Base-by-base conservation (phyloP, 768 basidiomycete genomes). In the Mycena crocata region DNA sequence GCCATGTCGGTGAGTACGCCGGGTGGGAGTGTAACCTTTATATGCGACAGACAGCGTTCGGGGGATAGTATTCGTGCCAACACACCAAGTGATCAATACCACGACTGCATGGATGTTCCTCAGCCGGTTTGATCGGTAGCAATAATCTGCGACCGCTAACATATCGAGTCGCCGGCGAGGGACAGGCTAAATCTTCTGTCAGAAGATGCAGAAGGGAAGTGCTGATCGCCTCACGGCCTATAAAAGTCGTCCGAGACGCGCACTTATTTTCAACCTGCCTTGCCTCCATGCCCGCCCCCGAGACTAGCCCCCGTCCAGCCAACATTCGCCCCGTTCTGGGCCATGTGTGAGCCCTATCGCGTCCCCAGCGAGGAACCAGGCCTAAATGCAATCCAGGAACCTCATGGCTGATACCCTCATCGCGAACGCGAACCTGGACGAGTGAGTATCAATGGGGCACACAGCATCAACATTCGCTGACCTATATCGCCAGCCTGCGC, bases 371-470 rank as follows among this genome's bases (percentile, higher is more conserved):
- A 26, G 7, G 17, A n/a, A n/a, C 15, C 34, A 19, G 14, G 28
- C 13, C 34, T 17, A 21, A 42, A 5, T 30, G 21, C 13, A n/a
- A 7, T 21, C 2, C 40, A 67, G 66, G 15, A 70, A 70, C 49
- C 65, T 70, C 26, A 70, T 70, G 69, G 65, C 69, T 5, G 69
- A 70, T 24, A 70, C 69, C 23, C 65, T 70, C 54, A 70, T 70
- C 40, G 69, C 69, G 12, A 70, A 70, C 44, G 69, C 69, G 19
- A 70, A 50, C 39, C 46, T 64, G 12, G 69, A 70, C 40, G 69
- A 70, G 69, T 37, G 30, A 46, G 69, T 66, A 7, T 28, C 34
- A 23, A 12, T n/a, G 12, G 9, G 10, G 15, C 32, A 0, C 34
- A 12, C n/a, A n/a, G 3, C 23, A n/a, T 24, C 34, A n/a, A 9